These are phyloP conservation scores for Quercus suber DNA, from an alignment of 306 rosid species.

Conservation along the genomic window DNA sequence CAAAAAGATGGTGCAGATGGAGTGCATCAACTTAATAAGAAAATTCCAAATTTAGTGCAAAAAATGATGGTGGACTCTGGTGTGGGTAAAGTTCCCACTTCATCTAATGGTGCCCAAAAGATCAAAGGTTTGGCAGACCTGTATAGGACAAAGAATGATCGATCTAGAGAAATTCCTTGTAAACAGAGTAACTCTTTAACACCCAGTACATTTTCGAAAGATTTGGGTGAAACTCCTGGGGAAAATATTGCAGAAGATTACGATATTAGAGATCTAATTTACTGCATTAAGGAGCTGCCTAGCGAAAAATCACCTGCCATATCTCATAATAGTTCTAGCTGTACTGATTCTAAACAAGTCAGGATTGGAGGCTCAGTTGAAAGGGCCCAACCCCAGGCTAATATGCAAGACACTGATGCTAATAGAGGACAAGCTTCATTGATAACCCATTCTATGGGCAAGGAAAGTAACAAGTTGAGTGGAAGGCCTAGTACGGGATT, in stretches of 20 bases:
- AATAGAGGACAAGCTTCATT: neutral
- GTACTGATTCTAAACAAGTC: neutral
- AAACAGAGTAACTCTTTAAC: neutral
- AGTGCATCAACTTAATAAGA: neutral
- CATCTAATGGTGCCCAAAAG: neutral
- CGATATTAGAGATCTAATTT: neutral
- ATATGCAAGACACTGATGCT: neutral
- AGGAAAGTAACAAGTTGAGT: neutral
- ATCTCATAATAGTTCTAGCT: neutral
- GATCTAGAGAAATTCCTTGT: neutral
- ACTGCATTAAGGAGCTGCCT: conserved; percentile 6
- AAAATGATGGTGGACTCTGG: neutral
- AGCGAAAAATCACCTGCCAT: neutral
- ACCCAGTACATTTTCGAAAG: neutral
- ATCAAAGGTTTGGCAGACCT: neutral
- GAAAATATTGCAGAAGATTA: neutral
- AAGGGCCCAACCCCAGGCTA: neutral
- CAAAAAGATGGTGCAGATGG: conserved; percentile 5
- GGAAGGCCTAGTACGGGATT: neutral
- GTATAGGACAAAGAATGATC: neutral
- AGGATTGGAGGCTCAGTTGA: neutral
- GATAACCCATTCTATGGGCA: neutral
- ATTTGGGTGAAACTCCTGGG: neutral
- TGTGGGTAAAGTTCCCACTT: neutral
- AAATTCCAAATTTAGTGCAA: neutral